Evolutionary conservation across 768 basidiomycete genomes (phyloP).

Genomic region (Agaricus sinodeliciosus): DNA sequence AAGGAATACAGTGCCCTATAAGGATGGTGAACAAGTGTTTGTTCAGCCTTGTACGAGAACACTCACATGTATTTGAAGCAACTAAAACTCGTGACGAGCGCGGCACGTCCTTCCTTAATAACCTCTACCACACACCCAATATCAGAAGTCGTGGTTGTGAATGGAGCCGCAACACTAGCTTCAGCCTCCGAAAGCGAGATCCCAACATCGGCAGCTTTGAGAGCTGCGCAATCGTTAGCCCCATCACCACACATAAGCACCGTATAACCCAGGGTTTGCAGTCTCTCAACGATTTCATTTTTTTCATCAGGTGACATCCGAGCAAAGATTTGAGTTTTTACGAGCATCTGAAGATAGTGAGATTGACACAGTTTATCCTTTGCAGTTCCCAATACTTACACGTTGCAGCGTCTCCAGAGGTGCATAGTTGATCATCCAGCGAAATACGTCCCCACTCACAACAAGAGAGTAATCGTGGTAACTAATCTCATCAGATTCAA

Average conservation of each 20-base stretch:
- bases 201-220: slow-evolving; percentile 98
- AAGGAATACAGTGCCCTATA: slow-evolving; percentile 93
- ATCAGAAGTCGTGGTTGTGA: slow-evolving; percentile 90
- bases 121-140: slow-evolving; percentile 95
- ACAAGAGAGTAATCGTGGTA: slow-evolving; percentile 89
- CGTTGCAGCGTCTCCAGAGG: slow-evolving; percentile 91
- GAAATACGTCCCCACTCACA: slow-evolving; percentile 91
- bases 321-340: slow-evolving; percentile 94
- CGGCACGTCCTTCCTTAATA: slow-evolving; percentile 93
- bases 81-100: slow-evolving; percentile 95
- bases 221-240: slow-evolving; percentile 96
- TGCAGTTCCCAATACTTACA: slow-evolving; percentile 36
- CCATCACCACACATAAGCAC: slow-evolving; percentile 99
- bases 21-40: slow-evolving; percentile 10
- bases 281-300: slow-evolving; percentile 92
- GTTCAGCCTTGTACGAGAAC: background rate
- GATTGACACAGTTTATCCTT: background rate
- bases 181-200: slow-evolving; percentile 96
- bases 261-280: slow-evolving; percentile 90
- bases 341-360: slow-evolving; percentile 71
- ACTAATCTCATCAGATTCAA: slow-evolving; percentile 65
- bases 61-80: slow-evolving; percentile 99
- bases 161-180: slow-evolving; percentile 96
- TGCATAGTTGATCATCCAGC: slow-evolving; percentile 96
- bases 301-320: slow-evolving; percentile 99